A percentile compares a stretch with the other conserved stretches of the same genome.
Evolutionary conservation across 345 rosid genomes (phyloP).

Genomic region (Syzygium grande): DNA sequence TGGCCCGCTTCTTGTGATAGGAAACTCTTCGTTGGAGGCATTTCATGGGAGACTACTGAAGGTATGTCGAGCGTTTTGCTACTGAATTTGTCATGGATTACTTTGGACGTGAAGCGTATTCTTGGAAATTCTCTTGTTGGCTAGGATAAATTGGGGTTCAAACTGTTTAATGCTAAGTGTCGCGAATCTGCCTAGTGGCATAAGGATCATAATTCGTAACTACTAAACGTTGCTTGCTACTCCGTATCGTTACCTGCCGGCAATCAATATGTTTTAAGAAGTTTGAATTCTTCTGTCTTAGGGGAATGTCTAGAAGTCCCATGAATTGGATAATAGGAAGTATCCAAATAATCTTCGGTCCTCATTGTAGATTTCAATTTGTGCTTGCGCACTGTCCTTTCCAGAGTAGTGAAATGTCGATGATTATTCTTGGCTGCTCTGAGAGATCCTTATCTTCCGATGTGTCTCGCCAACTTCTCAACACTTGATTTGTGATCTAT

Average conservation of each 20-base stretch:
- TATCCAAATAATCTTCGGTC: background rate
- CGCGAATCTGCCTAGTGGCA: background rate
- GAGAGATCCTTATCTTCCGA: background rate
- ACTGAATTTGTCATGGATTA: background rate
- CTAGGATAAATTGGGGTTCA: background rate
- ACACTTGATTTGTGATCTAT: background rate
- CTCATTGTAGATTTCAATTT: background rate
- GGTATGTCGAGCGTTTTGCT: slow-evolving; percentile 14
- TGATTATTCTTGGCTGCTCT: background rate
- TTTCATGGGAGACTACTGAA: slow-evolving; percentile 54
- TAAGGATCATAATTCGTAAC: background rate
- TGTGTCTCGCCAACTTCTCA: background rate
- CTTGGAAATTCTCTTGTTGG: background rate
- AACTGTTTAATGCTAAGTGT: background rate
- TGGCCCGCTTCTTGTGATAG: slow-evolving; percentile 9
- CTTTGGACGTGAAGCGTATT: background rate
- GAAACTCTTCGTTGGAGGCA: slow-evolving; percentile 64
- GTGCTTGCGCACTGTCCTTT: background rate
- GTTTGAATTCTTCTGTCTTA: background rate
- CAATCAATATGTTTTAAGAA: background rate
- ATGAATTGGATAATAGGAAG: background rate
- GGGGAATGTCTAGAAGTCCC: background rate
- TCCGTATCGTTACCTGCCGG: background rate
- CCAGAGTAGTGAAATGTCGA: background rate
- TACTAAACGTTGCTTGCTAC: background rate